phyloP scores from a whole-genome alignment of 164 flowering plant genomes.

The Euptelea pleiosperma region DNA sequence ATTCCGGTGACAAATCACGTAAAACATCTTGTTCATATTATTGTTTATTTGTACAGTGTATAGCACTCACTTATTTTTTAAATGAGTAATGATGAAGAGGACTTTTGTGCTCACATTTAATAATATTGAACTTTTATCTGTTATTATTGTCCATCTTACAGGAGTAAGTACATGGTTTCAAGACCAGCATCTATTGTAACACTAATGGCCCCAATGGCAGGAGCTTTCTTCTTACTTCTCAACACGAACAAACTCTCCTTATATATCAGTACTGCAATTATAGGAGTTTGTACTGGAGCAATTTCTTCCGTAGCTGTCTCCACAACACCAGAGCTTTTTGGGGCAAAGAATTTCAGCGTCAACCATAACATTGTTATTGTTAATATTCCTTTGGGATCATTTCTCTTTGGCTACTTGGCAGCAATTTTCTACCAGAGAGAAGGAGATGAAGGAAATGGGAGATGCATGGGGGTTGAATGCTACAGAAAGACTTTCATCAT shows the following conservation, averaged over 20 bases:
- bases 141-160: constrained; percentile 14
- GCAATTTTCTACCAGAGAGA: constrained; percentile 51
- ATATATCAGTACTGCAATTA: constrained; percentile 61
- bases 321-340: constrained; percentile 74
- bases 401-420: constrained; percentile 61
- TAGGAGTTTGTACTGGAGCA: constrained; percentile 77
- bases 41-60: too few species aligned
- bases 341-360: constrained; percentile 61
- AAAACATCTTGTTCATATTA: too few species aligned
- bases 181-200: constrained; percentile 49
- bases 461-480: constrained; percentile 65
- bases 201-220: constrained; percentile 56
- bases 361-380: constrained; percentile 81
- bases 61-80: too few species aligned
- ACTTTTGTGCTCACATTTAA: too few species aligned
- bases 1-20: too few species aligned
- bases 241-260: constrained; percentile 31
- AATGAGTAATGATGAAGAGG: too few species aligned
- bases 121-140: neutral
- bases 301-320: constrained; percentile 66
- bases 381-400: constrained; percentile 85
- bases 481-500: constrained; percentile 56
- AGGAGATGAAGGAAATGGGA: constrained; percentile 28
- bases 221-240: constrained; percentile 48
- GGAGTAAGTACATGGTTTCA: constrained; percentile 45